phyloP scores from a whole-genome alignment of 495 filamentous ascomycete species.

The Talaromyces stipitatus region DNA sequence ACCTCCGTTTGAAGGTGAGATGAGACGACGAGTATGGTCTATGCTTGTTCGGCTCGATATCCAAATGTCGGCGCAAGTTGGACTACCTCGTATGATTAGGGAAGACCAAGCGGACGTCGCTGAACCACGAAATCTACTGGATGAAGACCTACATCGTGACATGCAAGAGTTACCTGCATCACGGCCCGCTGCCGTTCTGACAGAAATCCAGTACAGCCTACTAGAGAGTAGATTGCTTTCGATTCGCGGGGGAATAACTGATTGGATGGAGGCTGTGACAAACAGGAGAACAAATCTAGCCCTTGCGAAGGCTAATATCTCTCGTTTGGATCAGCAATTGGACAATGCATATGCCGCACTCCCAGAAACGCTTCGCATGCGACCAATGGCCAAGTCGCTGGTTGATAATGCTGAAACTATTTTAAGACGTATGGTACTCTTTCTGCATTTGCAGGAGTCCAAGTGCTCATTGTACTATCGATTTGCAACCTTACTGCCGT shows the following conservation, averaged over 20 bases:
- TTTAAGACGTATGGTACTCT: conserved; percentile 30
- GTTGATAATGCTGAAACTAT: conserved; percentile 29
- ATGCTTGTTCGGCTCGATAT: conserved; percentile 15
- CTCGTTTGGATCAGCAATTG: conserved; percentile 23
- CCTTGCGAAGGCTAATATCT: conserved; percentile 27
- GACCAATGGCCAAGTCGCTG: conserved; percentile 29
- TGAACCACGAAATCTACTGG: conserved; percentile 24
- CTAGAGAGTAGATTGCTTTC: conserved; percentile 27
- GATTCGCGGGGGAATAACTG: conserved; percentile 34
- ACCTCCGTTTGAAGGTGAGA: conserved; percentile 21
- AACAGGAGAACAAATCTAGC: conserved; percentile 55
- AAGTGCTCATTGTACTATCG: conserved; percentile 34
- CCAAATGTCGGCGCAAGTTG: conserved; percentile 23
- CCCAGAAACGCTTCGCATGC: conserved; percentile 24
- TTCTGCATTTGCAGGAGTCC: conserved; percentile 34
- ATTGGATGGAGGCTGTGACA: conserved; percentile 66
- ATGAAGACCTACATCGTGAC: conserved; percentile 21
- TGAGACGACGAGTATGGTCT: conserved; percentile 24
- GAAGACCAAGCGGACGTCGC: conserved; percentile 26
- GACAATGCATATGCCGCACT: conserved; percentile 25
- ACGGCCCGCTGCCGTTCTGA: conserved; percentile 20
- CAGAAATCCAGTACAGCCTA: conserved; percentile 30
- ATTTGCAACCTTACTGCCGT: conserved; percentile 16
- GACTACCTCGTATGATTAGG: conserved; percentile 25
- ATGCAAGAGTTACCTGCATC: conserved; percentile 17